Base-by-base conservation (phyloP, 1,139 yeast species). In the Saccharomyces hybrid region DNA sequence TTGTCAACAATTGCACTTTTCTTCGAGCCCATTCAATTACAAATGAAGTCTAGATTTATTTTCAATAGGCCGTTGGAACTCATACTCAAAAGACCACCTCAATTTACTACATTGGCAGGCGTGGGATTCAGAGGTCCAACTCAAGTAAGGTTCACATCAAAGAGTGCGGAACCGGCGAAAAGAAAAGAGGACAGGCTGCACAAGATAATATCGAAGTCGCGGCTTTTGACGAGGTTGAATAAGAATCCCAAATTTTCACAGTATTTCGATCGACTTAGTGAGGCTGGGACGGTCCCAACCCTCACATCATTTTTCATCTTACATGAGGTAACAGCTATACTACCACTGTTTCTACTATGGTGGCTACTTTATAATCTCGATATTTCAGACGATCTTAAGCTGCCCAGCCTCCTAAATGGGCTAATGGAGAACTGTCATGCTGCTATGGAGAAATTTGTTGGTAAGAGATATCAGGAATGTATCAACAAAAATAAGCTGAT, bases 291-390 rank as follows among this genome's bases (percentile, higher is more conserved):
- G 1, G 73, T 84, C 5, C 77, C 88, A 1, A 86, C 86, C 60
- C 76, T 85, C n/a, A 77, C 87, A 0, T 78, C 96, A 3, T 88
- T 91, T 63, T 69, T 88, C 9, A 71, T 90, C 1, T 74, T 91
- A 13, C 98, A 91, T 66, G 97, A 91, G 67, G 62, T 88, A 48
- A 80, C 96, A 0, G 97, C 97, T 1, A 78, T 91, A 4, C 78
- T 83, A 5, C 97, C 97, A 1, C 76, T 91, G 51, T 73, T 88
- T 32, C 83, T 83, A 0, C 66, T 90, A 1, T 89, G 97, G 96
- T 87, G 83, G 64, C 60, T 78, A 1, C 80, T 88, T 61, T 87
- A 88, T 69, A 77, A 82, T 57, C 75, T 72, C 50, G 78, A 79
- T 52, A 72, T 78, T 58, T 64, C 56, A 81, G 42, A 78, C 74